Evolutionary conservation across 768 basidiomycete genomes (phyloP).

Genomic region (Fomitopsis pulvina): DNA sequence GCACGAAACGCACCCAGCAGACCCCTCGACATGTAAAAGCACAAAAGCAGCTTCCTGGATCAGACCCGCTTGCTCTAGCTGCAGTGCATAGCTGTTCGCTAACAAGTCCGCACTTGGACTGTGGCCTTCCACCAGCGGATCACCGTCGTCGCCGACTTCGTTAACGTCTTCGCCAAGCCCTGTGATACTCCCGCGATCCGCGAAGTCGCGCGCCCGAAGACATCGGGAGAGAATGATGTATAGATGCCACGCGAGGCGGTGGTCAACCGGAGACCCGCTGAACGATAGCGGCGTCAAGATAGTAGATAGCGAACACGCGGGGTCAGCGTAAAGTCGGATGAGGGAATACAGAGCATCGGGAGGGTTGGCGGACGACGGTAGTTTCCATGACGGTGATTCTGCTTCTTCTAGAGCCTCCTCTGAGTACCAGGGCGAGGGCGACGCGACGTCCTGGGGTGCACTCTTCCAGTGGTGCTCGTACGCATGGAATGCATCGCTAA

Average conservation of each 20-base stretch:
- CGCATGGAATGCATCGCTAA: constrained; percentile 58
- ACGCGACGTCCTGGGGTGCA: constrained; percentile 35
- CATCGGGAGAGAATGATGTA: constrained; percentile 83
- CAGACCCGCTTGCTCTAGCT: constrained; percentile 76
- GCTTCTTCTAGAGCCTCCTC: constrained; percentile 23
- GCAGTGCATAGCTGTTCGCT: constrained; percentile 78
- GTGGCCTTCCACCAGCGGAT: constrained; percentile 59
- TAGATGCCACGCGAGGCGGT: constrained; percentile 86
- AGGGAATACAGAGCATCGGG: constrained; percentile 78
- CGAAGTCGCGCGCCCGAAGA: constrained; percentile 79
- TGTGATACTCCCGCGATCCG: constrained; percentile 58
- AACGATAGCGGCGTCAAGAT: constrained; percentile 71
- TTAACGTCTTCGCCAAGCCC: constrained; percentile 30
- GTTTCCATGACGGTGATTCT: constrained; percentile 31
- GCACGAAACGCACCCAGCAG: constrained; percentile 53
- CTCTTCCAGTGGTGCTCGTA: constrained; percentile 44
- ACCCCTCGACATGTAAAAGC: constrained; percentile 79
- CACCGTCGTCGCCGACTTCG: constrained; percentile 35
- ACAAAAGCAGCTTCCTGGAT: constrained; percentile 88
- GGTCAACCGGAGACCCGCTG: constrained; percentile 69
- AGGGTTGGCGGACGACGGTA: constrained; percentile 35
- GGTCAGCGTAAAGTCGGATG: constrained; percentile 71
- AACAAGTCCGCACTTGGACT: constrained; percentile 80
- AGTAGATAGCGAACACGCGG: constrained; percentile 60
- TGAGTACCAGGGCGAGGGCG: constrained; percentile 55